Evolutionary conservation across 2,329 filamentous ascomycete species (phyloP), one percentile per base, ranked within the genome.

Genomic region (Parasarocladium wereldwijsianum): DNA sequence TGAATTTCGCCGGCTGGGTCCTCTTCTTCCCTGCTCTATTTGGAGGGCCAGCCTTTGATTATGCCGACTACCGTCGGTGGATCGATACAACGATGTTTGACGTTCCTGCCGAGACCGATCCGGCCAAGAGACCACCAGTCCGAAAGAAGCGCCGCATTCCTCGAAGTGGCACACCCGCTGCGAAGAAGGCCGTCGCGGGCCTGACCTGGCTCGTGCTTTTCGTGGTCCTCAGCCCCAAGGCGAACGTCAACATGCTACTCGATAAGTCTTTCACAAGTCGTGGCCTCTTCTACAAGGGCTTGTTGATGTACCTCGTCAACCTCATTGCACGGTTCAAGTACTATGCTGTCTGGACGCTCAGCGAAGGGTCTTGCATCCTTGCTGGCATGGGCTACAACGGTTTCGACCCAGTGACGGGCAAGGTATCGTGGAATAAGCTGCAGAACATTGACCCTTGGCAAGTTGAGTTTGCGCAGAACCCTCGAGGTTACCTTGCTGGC

Each of bases 81-180:
- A 76, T 98, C 38, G 84, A 92, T 43, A 93, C 84, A 3, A 79
- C 76, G 40, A 93, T 98, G 76, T 98, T 98, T 50, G 79, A 93
- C 19, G 63, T 92, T 2, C 82, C 85, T 2, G 64, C 76, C 2
- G 76, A 76, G 8, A 68, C 79, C n/a, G 85, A 93, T 42, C 83
- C 85, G 1, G 66, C 78, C 16, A 92, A 87, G 54, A 82, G 77
- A 33, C 81, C 90, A 5, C 76, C 77, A 1, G 93, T 85, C 1
- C 72, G 85, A 27, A 90, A 86, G 62, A 84, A 84, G 66, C 76
- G 86, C 43, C 86, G 77, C 57, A 94, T 96, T 34, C 90, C 90
- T 21, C 76, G 86, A 35, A 96, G 86, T 46, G 85, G 77, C 27
- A 83, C 74, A 0, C 87, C 90, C 1, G 90, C 90, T 26, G 66